phyloP scores from a whole-genome alignment of 805 yeast genomes.

The Brettanomyces custersianus region DNA sequence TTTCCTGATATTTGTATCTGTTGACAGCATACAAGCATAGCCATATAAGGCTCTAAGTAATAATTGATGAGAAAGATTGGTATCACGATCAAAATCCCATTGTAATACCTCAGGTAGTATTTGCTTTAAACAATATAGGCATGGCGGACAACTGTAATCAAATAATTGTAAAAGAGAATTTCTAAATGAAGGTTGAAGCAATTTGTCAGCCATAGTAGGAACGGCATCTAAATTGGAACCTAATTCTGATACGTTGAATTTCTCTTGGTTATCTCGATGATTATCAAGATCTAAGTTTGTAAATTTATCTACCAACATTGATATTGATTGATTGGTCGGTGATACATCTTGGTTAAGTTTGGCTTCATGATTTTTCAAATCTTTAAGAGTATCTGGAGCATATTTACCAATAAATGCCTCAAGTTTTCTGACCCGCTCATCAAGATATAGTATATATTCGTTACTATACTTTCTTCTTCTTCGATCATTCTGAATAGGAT shows the following conservation, averaged over 20 bases:
- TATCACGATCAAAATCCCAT: slow-evolving; percentile 12
- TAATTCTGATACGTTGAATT: background rate
- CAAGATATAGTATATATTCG: slow-evolving; percentile 23
- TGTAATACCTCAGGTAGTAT: no score
- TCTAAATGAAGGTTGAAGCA: background rate
- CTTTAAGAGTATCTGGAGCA: slow-evolving; percentile 8
- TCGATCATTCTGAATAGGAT: slow-evolving; percentile 19
- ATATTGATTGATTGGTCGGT: background rate
- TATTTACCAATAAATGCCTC: slow-evolving; percentile 17
- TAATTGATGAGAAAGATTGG: slow-evolving; percentile 15
- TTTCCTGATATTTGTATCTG: slow-evolving; percentile 9
- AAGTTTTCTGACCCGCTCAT: slow-evolving; percentile 14
- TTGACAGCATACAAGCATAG: slow-evolving; percentile 16
- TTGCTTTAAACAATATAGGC: background rate
- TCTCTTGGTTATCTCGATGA: slow-evolving; percentile 8
- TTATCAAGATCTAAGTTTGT: slow-evolving; percentile 8
- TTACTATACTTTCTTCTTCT: slow-evolving; percentile 27
- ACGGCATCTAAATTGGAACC: no score
- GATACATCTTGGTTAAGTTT: background rate
- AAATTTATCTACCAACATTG: slow-evolving; percentile 1
- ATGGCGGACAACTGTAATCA: background rate
- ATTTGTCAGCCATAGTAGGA: background rate
- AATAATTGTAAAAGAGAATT: background rate
- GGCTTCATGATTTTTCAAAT: background rate
- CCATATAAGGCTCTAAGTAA: slow-evolving; percentile 20